phyloP scores from a whole-genome alignment of 225 moss, liverwort and hornwort species.

The Bryoerythrophyllum caledonicum region DNA sequence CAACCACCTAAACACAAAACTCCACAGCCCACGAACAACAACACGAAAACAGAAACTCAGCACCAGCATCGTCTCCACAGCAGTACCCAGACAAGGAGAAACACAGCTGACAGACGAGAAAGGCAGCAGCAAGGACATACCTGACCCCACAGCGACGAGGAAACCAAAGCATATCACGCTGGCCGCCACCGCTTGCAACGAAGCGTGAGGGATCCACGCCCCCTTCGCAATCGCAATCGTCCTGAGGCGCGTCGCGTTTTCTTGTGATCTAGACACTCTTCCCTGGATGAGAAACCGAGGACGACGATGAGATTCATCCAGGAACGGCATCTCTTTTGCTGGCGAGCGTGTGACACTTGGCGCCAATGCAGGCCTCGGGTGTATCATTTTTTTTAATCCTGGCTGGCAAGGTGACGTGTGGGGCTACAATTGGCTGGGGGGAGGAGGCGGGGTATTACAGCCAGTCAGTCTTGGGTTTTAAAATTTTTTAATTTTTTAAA shows the following conservation, averaged over 20 bases:
- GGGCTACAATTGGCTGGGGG: neutral
- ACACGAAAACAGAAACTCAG: neutral
- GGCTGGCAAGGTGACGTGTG: constrained; percentile 24
- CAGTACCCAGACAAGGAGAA: neutral
- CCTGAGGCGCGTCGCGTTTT: neutral
- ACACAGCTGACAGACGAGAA: neutral
- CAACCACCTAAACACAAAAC: neutral
- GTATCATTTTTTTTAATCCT: neutral
- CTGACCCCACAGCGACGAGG: neutral
- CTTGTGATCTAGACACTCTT: neutral
- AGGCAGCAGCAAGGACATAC: too few relatives aligned
- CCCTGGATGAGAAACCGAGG: neutral
- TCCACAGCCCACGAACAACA: neutral
- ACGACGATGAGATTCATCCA: fast-evolving
- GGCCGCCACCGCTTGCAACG: constrained; percentile 10
- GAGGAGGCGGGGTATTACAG: neutral
- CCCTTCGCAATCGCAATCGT: too few relatives aligned
- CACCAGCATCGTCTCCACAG: neutral
- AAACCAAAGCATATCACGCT: neutral
- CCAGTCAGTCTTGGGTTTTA: constrained; percentile 8
- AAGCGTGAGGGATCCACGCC: too few relatives aligned
- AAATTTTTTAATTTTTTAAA: too few relatives aligned
- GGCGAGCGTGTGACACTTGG: constrained; percentile 4
- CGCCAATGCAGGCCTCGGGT: constrained; percentile 18
- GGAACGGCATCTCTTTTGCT: neutral